Evolutionary conservation across 805 yeast species (phyloP).

Genomic region (Cyberlindnera samutprakarnensis): DNA sequence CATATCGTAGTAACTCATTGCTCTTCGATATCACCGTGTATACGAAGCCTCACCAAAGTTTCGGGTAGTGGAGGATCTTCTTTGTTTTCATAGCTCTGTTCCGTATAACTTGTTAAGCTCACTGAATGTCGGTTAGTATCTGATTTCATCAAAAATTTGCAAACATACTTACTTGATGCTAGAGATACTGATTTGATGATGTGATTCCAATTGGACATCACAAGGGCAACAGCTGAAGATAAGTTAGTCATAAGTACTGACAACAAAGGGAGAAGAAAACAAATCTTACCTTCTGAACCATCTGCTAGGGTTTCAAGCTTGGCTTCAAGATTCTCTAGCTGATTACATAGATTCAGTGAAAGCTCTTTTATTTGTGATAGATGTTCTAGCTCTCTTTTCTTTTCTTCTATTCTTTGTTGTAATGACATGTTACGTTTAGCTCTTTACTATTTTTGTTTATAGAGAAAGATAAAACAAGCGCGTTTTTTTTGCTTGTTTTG

Average conservation of each 20-base stretch:
- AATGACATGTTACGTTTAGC: conserved; percentile 23
- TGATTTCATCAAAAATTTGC: too few relatives aligned
- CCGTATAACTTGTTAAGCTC: conserved; percentile 34
- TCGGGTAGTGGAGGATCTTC: conserved; percentile 51
- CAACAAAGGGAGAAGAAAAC: background rate
- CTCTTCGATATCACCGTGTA: conserved; percentile 32
- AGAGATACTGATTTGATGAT: conserved; percentile 53
- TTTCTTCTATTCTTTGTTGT: conserved; percentile 30
- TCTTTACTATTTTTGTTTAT: too few relatives aligned
- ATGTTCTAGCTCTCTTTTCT: conserved; percentile 42
- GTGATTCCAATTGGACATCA: conserved; percentile 59
- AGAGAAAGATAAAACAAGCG: too few relatives aligned
- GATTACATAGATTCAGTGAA: conserved; percentile 36
- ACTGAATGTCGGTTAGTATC: too few relatives aligned
- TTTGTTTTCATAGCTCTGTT: conserved; percentile 23
- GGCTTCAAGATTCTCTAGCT: conserved; percentile 40
- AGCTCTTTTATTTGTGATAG: conserved; percentile 39
- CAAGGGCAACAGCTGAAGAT: conserved; percentile 38
- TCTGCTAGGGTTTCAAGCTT: conserved; percentile 38
- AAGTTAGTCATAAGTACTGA: conserved; percentile 6
- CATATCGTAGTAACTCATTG: background rate
- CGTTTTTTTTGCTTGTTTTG: too few relatives aligned
- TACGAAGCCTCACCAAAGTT: conserved; percentile 50
- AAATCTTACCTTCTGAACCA: conserved; percentile 46
- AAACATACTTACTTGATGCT: conserved; percentile 39